phyloP scores from a whole-genome alignment of 164 flowering plant genomes.

The Euptelea pleiosperma region DNA sequence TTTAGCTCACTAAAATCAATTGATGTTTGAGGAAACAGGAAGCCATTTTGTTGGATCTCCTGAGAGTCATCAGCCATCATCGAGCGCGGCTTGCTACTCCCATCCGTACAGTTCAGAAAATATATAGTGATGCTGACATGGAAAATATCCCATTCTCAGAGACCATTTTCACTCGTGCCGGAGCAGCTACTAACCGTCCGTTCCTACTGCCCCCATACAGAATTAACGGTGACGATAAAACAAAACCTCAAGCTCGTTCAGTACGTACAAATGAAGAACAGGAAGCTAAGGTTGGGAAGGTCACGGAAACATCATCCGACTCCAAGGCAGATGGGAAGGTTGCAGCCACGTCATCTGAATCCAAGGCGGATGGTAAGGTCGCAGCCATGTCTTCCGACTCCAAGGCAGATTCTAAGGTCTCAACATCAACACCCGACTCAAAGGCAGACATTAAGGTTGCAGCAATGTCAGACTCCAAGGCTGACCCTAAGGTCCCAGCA shows the following conservation, averaged over 20 bases:
- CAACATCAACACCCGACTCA: conserved; percentile 20
- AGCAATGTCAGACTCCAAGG: conserved; percentile 10
- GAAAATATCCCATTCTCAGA: conserved; percentile 63
- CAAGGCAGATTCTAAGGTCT: conserved; percentile 16
- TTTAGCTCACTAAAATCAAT: not conserved
- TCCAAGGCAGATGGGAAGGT: conserved; percentile 22
- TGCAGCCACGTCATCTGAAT: conserved; percentile 17
- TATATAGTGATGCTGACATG: conserved; percentile 63
- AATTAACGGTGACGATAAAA: conserved; percentile 61
- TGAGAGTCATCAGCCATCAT: conserved; percentile 94
- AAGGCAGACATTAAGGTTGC: conserved; percentile 18
- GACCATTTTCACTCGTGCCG: conserved; percentile 33
- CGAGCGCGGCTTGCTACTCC: conserved; percentile 95
- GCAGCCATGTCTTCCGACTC: conserved; percentile 15
- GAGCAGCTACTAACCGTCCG: conserved; percentile 50
- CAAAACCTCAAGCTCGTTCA: conserved; percentile 45
- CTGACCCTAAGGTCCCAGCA: not conserved
- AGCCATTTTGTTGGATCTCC: conserved; percentile 84
- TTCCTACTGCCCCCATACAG: conserved; percentile 58
- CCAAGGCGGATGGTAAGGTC: conserved; percentile 5
- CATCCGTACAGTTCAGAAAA: conserved; percentile 84
- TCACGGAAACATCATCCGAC: conserved; percentile 9
- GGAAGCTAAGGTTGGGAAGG: conserved; percentile 22
- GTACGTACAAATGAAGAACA: conserved; percentile 44
- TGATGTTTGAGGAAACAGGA: conserved; percentile 52